phyloP scores from a whole-genome alignment of 2,329 filamentous ascomycete species.

The Nemania serpens region DNA sequence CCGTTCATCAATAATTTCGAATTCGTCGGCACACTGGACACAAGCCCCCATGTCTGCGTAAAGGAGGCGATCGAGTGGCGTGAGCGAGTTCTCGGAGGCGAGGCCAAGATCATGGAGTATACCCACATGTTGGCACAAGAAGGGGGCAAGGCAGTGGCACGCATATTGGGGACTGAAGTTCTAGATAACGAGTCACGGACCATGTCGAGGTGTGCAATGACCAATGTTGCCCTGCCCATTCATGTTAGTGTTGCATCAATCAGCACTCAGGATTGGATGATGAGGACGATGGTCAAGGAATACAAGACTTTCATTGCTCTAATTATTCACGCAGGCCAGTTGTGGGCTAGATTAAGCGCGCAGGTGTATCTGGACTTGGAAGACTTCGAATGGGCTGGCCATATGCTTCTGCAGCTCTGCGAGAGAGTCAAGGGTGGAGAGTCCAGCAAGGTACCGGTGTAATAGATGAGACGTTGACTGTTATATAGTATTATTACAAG shows the following conservation, averaged over 20 bases:
- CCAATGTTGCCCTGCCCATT: constrained; percentile 76
- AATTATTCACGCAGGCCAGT: constrained; percentile 61
- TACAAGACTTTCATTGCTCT: constrained; percentile 74
- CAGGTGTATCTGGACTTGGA: constrained; percentile 82
- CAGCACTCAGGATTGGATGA: constrained; percentile 59
- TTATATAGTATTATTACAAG: too few relatives aligned
- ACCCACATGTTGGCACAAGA: constrained; percentile 64
- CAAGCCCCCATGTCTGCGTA: constrained; percentile 71
- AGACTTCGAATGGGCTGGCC: constrained; percentile 75
- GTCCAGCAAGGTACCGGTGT: too few relatives aligned
- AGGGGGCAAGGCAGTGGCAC: constrained; percentile 65
- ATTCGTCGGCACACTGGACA: constrained; percentile 77
- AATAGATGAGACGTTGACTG: too few relatives aligned
- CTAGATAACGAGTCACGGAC: constrained; percentile 68
- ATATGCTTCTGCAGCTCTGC: constrained; percentile 57
- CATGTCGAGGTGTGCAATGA: constrained; percentile 69
- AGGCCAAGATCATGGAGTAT: constrained; percentile 70
- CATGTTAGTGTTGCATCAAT: constrained; percentile 38
- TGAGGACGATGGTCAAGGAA: constrained; percentile 57
- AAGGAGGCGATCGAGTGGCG: constrained; percentile 75
- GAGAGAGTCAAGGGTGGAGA: constrained; percentile 41
- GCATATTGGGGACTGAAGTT: constrained; percentile 69
- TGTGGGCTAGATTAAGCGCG: constrained; percentile 76
- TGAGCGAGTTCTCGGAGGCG: constrained; percentile 70
- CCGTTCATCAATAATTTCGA: constrained; percentile 73